Percentiles rank a stretch among this genome's conserved stretches.
phyloP scores from a whole-genome alignment of 1,139 yeast species.

The Lodderomyces elongisporus region DNA sequence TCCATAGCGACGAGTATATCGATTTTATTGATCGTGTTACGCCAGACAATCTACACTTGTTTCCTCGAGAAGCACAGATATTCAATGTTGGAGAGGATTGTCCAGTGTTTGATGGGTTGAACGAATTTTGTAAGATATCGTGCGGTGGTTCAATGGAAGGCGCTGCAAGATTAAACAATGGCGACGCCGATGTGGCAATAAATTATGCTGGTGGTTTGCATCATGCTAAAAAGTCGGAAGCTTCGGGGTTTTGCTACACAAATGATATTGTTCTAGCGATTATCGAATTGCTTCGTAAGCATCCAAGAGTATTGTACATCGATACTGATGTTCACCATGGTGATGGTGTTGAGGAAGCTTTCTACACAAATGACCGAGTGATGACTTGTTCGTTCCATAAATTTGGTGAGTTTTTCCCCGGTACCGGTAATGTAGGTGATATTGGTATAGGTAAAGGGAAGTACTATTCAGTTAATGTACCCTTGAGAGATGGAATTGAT shows the following conservation, averaged over 20 bases:
- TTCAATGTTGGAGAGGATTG: constrained; percentile 98
- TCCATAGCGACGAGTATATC: constrained; percentile 95
- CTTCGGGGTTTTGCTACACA: constrained; percentile 92
- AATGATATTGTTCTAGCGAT: constrained; percentile 92
- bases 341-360: constrained; percentile 98
- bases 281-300: constrained; percentile 73
- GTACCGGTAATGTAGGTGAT: constrained; percentile 87
- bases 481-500: constrained; percentile 91
- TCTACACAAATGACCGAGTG: constrained; percentile 89
- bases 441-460: constrained; percentile 85
- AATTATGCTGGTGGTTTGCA: constrained; percentile 98
- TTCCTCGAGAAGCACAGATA: constrained; percentile 87
- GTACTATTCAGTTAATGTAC: constrained; percentile 84
- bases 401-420: constrained; percentile 95
- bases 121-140: constrained; percentile 82
- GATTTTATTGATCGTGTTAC: constrained; percentile 91
- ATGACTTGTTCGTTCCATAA: constrained; percentile 97
- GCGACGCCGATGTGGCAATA: constrained; percentile 90
- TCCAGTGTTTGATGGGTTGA: constrained; percentile 94
- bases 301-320: constrained; percentile 86
- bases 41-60: constrained; percentile 89
- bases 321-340: constrained; percentile 98
- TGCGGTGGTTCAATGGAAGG: constrained; percentile 96
- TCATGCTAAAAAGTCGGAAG: constrained; percentile 93
- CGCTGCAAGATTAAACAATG: constrained; percentile 74